These are phyloP conservation scores for Leucocoprinus sp. DNA, from an alignment of 768 basidiomycete species.

Conservation along the genomic window DNA sequence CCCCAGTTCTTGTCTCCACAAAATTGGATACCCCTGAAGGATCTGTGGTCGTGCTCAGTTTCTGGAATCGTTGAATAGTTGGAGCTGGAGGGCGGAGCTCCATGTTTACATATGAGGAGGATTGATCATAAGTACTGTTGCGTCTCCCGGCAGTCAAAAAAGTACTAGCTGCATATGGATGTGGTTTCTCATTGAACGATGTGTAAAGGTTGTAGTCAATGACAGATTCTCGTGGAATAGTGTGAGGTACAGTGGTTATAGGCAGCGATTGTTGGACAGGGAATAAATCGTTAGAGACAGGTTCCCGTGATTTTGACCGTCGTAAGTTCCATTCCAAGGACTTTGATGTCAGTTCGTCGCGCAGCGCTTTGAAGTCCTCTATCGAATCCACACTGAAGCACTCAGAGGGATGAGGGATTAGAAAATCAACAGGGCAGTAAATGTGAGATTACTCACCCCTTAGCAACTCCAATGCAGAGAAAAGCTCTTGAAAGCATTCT, in stretches of 20 bases:
- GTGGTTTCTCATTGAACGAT: background rate
- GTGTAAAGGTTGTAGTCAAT: background rate
- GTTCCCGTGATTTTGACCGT: constrained; percentile 31
- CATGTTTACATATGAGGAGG: background rate
- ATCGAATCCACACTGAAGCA: constrained; percentile 41
- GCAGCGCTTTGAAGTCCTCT: constrained; percentile 45
- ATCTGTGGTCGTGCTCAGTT: background rate
- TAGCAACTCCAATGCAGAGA: constrained; percentile 54
- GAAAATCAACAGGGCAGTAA: background rate
- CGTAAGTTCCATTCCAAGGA: constrained; percentile 14
- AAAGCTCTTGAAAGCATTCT: constrained; percentile 44
- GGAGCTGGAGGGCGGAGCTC: background rate
- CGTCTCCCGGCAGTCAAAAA: background rate
- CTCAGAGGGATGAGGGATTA: constrained; percentile 21
- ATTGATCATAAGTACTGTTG: background rate
- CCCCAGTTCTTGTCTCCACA: constrained; percentile 1
- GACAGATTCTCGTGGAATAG: constrained; percentile 20
- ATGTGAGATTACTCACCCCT: constrained; percentile 43
- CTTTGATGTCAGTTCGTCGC: constrained; percentile 25
- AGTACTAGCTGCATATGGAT: constrained; percentile 1
- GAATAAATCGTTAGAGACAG: constrained; percentile 49
- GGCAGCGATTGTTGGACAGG: constrained; percentile 50
- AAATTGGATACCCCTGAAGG: constrained; percentile 12
- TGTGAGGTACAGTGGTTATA: constrained; percentile 31
- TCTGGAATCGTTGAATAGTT: background rate